A percentile compares a stretch with the other conserved stretches of the same genome.
These are phyloP conservation scores for Massarina eburnea DNA, from an alignment of 2,329 filamentous ascomycete species.

Conservation along the genomic window DNA sequence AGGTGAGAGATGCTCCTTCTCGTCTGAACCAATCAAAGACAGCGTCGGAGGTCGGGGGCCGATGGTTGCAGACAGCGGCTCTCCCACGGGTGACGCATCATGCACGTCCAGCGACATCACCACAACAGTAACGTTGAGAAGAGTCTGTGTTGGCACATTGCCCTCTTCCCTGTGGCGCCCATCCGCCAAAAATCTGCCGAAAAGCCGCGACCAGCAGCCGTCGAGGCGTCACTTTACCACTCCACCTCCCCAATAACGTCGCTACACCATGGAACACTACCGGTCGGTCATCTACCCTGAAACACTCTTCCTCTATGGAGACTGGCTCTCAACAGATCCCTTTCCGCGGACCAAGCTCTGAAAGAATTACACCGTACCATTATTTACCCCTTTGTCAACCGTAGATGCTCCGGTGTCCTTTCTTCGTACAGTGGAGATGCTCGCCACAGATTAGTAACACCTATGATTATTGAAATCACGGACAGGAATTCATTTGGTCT, in stretches of 20 bases:
- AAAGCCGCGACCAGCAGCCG: background rate
- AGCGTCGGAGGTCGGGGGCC: constrained; percentile 1
- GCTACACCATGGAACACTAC: background rate
- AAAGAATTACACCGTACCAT: no score
- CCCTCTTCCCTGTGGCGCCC: background rate
- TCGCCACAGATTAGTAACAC: no score
- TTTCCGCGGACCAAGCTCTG: no score
- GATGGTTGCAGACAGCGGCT: constrained; percentile 5
- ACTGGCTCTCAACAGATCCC: background rate
- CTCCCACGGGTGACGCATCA: constrained; percentile 8
- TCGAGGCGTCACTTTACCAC: background rate
- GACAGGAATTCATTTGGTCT: no score
- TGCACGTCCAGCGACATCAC: no score
- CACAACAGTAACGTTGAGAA: no score
- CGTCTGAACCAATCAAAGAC: background rate
- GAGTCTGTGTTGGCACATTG: no score
- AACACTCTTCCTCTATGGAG: background rate
- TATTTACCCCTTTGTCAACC: background rate
- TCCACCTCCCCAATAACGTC: background rate
- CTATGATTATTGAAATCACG: no score
- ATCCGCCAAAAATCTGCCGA: background rate
- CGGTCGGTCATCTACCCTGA: background rate
- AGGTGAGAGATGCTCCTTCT: no score
- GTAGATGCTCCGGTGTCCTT: background rate
- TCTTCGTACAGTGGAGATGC: no score